These are phyloP conservation scores for Pulveroboletus ravenelii DNA, from an alignment of 768 basidiomycete species.

Conservation along the genomic window DNA sequence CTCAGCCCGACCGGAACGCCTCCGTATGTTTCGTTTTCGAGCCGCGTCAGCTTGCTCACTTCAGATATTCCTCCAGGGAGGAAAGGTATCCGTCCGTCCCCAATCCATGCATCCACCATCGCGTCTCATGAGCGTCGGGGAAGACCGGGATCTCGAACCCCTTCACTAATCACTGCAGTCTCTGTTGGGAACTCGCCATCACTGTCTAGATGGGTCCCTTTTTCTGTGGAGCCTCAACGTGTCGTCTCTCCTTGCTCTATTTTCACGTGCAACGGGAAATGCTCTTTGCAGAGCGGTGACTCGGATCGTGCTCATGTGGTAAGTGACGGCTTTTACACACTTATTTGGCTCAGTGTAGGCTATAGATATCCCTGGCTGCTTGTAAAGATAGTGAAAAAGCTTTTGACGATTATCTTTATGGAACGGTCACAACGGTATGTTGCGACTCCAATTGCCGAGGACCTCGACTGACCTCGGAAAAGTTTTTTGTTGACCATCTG, in stretches of 20 bases:
- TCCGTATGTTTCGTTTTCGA: constrained; percentile 6
- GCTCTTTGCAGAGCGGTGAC: constrained; percentile 1
- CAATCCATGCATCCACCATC: not conserved
- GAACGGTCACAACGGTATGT: constrained; percentile 22
- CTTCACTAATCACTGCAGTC: constrained; percentile 8
- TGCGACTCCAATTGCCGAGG: not conserved
- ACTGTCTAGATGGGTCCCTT: constrained; percentile 9
- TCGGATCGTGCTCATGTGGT: constrained; percentile 20
- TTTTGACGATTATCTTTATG: constrained; percentile 13
- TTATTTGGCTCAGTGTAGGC: not conserved
- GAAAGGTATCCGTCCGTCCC: not conserved
- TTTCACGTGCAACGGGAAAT: constrained; percentile 19
- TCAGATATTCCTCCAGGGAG: constrained; percentile 2
- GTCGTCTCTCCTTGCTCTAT: constrained; percentile 18
- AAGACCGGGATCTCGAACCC: constrained; percentile 9
- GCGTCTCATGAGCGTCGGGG: constrained; percentile 4
- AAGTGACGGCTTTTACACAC: constrained; percentile 1
- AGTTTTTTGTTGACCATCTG: constrained; percentile 29
- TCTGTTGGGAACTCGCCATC: constrained; percentile 18
- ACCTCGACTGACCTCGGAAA: not conserved
- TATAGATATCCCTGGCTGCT: constrained; percentile 27
- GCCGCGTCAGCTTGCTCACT: not conserved
- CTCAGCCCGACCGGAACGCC: constrained; percentile 1
- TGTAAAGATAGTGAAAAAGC: constrained; percentile 26
- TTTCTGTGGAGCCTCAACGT: constrained; percentile 7